Base-by-base conservation (phyloP, 2,329 filamentous ascomycete species). In the Verticillium albo-atrum region DNA sequence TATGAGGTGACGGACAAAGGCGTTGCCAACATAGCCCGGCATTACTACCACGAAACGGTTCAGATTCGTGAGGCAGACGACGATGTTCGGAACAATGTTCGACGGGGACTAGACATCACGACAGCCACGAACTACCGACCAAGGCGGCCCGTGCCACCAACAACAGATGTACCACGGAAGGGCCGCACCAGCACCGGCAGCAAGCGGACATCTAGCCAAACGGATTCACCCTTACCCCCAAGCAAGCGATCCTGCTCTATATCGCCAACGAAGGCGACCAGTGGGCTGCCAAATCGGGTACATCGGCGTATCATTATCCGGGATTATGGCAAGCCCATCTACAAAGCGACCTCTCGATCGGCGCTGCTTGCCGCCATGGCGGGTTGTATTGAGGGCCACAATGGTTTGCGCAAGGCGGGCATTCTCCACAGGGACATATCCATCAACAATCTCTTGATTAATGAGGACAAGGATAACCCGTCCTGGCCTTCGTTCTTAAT, bases 361-460 rank as follows among this genome's bases (percentile, higher is more conserved):
- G 68, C 70, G 50, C 65, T 79, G 35, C 69, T 79, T 63, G 59
- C 69, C 54, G 73, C 68, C 7, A 54, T 79, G 1, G 69, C 73
- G 58, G 64, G 65, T 55, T 77, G 72, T 55, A 74, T 79, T 60
- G 37, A 72, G 58, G 74, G 73, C 2, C 68, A 78, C 60, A 63
- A 75, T 62, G 76, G 70, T n/a, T 65, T 74, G 26, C 64, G 68
- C 32, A 63, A 70, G 52, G 69, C 70, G 28, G 71, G 74, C 59
- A 62, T 80, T 50, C 69, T 79, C 47, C 72, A 80, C 51, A 62
- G 75, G 62, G 75, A 81, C 60, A 75, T 81, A 35, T 80, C 76
- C 1, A 70, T 74, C 27, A 72, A 74, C 53, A 81, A 81, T 60
- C 70, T 82, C 14, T 75, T 81, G 64, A 72, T 82, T 2, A 79